A percentile compares a stretch with the other conserved stretches of the same genome.
These are phyloP conservation scores for Microbotryum violaceum DNA, from an alignment of 1,284 basidiomycete species.

Conservation along the genomic window DNA sequence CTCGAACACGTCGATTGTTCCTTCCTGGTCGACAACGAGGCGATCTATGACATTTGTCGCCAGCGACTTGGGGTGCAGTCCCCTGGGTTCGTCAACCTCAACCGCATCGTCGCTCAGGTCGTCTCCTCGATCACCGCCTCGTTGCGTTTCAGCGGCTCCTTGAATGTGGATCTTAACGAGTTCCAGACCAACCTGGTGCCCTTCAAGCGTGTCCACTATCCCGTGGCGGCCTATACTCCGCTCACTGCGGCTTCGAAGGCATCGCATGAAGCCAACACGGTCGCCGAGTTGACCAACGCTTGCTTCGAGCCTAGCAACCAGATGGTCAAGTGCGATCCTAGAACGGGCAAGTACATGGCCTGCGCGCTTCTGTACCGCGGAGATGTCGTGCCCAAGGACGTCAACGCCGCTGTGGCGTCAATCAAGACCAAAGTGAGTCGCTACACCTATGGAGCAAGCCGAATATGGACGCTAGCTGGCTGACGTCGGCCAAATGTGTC, in stretches of 20 bases:
- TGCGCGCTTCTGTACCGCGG: slow-evolving; percentile 49
- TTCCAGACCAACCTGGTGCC: slow-evolving; percentile 72
- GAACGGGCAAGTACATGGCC: slow-evolving; percentile 80
- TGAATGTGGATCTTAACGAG: slow-evolving; percentile 97
- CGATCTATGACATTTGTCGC: slow-evolving; percentile 98
- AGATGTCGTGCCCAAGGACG: slow-evolving; percentile 98
- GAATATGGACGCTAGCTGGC: too few species aligned
- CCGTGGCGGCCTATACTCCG: slow-evolving; percentile 90
- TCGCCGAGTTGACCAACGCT: slow-evolving; percentile 95
- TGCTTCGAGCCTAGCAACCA: slow-evolving; percentile 98
- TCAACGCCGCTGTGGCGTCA: slow-evolving; percentile 81
- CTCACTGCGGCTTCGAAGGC: slow-evolving; percentile 75
- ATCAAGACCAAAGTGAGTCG: slow-evolving; percentile 63
- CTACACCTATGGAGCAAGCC: too few species aligned
- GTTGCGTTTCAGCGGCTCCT: slow-evolving; percentile 91
- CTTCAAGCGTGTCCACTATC: slow-evolving; percentile 88
- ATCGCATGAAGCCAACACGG: slow-evolving; percentile 93
- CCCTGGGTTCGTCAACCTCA: slow-evolving; percentile 90
- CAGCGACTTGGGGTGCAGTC: slow-evolving; percentile 78
- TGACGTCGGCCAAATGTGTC: too few species aligned
- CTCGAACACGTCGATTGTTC: slow-evolving; percentile 99
- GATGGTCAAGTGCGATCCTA: slow-evolving; percentile 92
- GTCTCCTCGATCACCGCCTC: slow-evolving; percentile 97
- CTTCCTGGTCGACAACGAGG: slow-evolving; percentile 90
- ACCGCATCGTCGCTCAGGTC: slow-evolving; percentile 93